phyloP scores from a whole-genome alignment of 2,329 filamentous ascomycete species.

The Neurospora crassa region DNA sequence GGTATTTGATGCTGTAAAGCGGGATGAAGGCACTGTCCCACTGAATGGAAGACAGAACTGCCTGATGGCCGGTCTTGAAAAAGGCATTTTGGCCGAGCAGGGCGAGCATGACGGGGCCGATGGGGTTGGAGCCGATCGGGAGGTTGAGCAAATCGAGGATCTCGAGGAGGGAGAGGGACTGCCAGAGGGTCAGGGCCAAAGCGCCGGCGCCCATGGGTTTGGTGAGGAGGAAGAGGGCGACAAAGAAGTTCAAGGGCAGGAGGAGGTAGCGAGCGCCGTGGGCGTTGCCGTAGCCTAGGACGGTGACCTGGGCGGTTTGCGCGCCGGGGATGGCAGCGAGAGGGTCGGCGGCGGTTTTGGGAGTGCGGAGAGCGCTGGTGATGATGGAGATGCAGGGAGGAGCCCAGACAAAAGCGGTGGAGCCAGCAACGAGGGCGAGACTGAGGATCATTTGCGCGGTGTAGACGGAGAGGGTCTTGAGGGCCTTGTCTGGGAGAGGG shows the following conservation, averaged over 20 bases:
- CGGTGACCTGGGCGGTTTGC: conserved; percentile 51
- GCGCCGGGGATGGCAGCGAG: conserved; percentile 29
- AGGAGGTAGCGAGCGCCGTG: conserved; percentile 85
- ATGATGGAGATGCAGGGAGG: conserved; percentile 74
- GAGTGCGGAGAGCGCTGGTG: conserved; percentile 47
- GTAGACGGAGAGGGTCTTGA: conserved; percentile 68
- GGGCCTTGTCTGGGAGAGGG: conserved; percentile 41
- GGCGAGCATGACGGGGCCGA: conserved; percentile 76
- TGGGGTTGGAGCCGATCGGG: conserved; percentile 47
- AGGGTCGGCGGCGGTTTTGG: conserved; percentile 57
- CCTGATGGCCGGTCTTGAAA: conserved; percentile 97
- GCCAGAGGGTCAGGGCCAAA: conserved; percentile 74
- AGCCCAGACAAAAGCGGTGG: conserved; percentile 75
- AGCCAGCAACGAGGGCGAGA: conserved; percentile 73
- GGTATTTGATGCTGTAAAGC: conserved; percentile 72
- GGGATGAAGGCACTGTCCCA: conserved; percentile 96
- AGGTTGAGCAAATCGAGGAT: conserved; percentile 51
- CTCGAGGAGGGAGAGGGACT: conserved; percentile 70
- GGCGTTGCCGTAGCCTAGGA: conserved; percentile 88
- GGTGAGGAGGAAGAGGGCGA: conserved; percentile 69
- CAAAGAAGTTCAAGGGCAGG: conserved; percentile 67
- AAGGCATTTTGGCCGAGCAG: conserved; percentile 90
- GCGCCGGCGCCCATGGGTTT: conserved; percentile 92
- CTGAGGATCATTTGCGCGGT: conserved; percentile 74
- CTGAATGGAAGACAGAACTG: conserved; percentile 76